Evolutionary conservation across 257 asterid genomes (phyloP).

Genomic region (Nicotiana noctiflora): DNA sequence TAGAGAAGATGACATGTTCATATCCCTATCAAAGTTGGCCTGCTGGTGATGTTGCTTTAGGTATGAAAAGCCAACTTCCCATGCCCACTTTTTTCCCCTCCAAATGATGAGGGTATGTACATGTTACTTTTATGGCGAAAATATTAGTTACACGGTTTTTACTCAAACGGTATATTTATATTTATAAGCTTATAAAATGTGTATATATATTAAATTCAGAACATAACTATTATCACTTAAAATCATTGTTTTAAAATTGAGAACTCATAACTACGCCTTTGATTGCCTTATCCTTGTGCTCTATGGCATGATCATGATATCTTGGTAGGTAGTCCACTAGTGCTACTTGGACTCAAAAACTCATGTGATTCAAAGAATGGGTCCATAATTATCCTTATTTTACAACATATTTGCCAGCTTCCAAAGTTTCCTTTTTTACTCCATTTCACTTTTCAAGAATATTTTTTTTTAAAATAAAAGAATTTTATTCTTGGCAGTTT

Average conservation of each 20-base stretch:
- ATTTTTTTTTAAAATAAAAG: not conserved
- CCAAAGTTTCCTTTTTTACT: not conserved
- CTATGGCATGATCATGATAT: not conserved
- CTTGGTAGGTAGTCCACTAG: not conserved
- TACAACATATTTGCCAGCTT: not conserved
- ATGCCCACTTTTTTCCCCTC: not conserved
- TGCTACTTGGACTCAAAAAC: not conserved
- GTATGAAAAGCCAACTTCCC: conserved; percentile 20
- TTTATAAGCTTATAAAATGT: too few species aligned
- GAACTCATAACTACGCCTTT: too few species aligned
- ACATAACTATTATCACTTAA: too few species aligned
- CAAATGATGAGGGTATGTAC: not conserved
- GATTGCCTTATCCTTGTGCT: conserved; percentile 16
- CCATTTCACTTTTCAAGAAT: not conserved
- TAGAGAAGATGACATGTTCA: conserved; percentile 54
- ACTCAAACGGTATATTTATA: too few species aligned
- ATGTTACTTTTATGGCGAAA: not conserved
- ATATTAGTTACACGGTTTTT: too few species aligned
- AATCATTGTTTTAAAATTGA: too few species aligned
- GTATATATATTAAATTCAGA: too few species aligned
- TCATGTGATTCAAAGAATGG: not conserved
- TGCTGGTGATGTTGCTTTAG: conserved; percentile 40
- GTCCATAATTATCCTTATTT: not conserved
- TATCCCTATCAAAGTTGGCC: conserved; percentile 46
- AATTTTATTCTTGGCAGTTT: not conserved